Base-by-base conservation (phyloP, 2,329 filamentous ascomycete species). In the Ophiosphaerella narmari region DNA sequence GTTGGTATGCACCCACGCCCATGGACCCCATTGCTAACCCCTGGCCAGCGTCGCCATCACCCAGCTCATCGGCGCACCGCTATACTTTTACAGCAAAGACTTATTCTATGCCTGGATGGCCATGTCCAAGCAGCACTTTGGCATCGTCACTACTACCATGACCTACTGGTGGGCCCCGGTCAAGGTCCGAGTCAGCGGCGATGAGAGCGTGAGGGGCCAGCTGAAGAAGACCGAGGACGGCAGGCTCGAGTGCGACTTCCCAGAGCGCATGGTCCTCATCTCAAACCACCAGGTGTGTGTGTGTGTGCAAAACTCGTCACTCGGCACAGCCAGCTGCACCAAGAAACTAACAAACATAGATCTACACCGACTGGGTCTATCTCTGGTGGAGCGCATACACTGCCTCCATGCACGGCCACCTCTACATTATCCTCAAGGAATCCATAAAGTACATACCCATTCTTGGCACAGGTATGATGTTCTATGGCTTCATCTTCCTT, bases 361-460 rank as follows among this genome's bases (percentile, higher is more conserved):
- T 93, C 55, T 93, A 93, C 72, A 92, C 90, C 8, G 90, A 95
- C 75, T 95, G 90, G 90, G 74, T 95, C 16, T 96, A 95, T 71
- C 82, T 96, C n/a, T 96, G 91, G 91, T 95, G 91, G 91, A 85
- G 88, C 18, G 88, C 85, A 40, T 95, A 95, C 67, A 88, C 88
- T 31, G 86, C 87, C 37, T 79, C 80, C 33, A 90, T 90, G 84
- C 89, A 94, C 66, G 91, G 91, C 8, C 88, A 92, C 68, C 80
- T 96, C 61, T 95, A 90, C 77, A 96, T 96, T 70, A 93, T 96
- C 65, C 81, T 95, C 52, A 95, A 95, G 68, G 89, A 95, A 68
- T 91, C 89, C 2, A 81, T 96, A 52, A 91, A 89, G 70, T 89
- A 85, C 68, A 86, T 95, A 7, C 91, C 91, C n/a, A 64, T 95